phyloP scores from a whole-genome alignment of 371 early-diverging fungal genomes.

The Circinella minor region DNA sequence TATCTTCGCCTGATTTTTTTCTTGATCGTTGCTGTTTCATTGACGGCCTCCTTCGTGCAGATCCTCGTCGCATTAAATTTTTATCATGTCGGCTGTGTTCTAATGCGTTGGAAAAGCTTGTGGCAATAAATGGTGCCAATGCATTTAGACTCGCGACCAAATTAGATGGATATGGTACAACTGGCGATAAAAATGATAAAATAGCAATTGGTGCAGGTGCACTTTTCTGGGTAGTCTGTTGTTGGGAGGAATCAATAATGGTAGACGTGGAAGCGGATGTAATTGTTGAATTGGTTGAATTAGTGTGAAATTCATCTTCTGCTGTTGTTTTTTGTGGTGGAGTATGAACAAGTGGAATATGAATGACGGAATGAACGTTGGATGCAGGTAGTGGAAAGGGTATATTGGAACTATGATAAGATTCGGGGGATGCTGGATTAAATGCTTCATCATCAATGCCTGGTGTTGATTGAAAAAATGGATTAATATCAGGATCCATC shows the following conservation, averaged over 20 bases:
- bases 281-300: not conserved
- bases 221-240: not conserved
- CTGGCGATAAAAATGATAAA: slow-evolving; percentile 61
- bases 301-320: slow-evolving; percentile 12
- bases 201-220: slow-evolving; percentile 62
- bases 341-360: slow-evolving; percentile 59
- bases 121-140: slow-evolving; percentile 60
- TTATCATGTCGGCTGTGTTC: slow-evolving; percentile 24
- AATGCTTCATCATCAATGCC: slow-evolving; percentile 68
- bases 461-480: slow-evolving; percentile 61
- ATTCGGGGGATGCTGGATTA: slow-evolving; percentile 56
- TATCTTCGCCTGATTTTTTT: slow-evolving; percentile 5
- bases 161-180: slow-evolving; percentile 63
- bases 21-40: not conserved
- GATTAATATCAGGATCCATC: slow-evolving; percentile 65
- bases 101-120: slow-evolving; percentile 45
- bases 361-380: slow-evolving; percentile 63
- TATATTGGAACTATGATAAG: slow-evolving; percentile 28
- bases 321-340: slow-evolving; percentile 17
- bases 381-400: slow-evolving; percentile 49
- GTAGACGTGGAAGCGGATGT: slow-evolving; percentile 18
- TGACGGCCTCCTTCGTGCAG: not conserved
- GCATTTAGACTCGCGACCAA: slow-evolving; percentile 50
- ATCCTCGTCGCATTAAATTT: not conserved
- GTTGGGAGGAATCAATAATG: slow-evolving; percentile 14